Conservation (phyloP, 768 basidiomycete genomes). For the Dacryopinax spathularia region DNA sequence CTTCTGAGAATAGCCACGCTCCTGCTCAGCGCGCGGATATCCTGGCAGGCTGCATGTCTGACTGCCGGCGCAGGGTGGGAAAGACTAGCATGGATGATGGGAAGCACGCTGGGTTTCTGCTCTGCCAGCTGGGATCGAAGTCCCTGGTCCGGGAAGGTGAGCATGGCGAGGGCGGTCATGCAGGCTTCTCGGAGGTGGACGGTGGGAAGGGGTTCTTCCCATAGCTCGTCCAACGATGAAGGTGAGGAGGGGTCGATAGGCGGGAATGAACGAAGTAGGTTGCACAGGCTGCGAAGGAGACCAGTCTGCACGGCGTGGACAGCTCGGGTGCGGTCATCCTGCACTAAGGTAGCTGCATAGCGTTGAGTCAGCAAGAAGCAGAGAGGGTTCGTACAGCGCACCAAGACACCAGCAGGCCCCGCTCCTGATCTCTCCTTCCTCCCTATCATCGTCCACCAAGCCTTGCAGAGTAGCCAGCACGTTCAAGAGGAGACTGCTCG, state of each 20-base stretch:
- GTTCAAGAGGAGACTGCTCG: neutral
- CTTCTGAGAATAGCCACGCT: constrained; percentile 70
- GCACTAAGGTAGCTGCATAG: neutral
- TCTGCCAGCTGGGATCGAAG: constrained; percentile 57
- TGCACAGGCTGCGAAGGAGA: neutral
- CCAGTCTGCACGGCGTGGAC: neutral
- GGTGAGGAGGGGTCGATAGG: neutral
- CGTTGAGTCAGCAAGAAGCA: neutral
- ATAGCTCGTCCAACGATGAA: neutral
- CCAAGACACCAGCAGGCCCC: neutral
- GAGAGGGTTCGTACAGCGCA: neutral
- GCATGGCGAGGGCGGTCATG: constrained; percentile 58
- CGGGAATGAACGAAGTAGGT: neutral
- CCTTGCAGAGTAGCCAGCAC: neutral
- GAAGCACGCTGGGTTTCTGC: constrained; percentile 36
- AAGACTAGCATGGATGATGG: constrained; percentile 41
- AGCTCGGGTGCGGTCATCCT: neutral
- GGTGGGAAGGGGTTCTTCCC: neutral
- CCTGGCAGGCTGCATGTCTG: constrained; percentile 77
- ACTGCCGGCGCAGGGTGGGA: constrained; percentile 54
- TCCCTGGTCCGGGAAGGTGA: constrained; percentile 58
- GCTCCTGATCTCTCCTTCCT: neutral
- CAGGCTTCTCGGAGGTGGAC: constrained; percentile 34
- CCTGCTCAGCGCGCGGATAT: constrained; percentile 63
- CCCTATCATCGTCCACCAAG: neutral